A percentile compares a stretch with the other conserved stretches of the same genome.
These are phyloP conservation scores for Lentinula detonsa DNA, from an alignment of 768 basidiomycete species.

Conservation along the genomic window DNA sequence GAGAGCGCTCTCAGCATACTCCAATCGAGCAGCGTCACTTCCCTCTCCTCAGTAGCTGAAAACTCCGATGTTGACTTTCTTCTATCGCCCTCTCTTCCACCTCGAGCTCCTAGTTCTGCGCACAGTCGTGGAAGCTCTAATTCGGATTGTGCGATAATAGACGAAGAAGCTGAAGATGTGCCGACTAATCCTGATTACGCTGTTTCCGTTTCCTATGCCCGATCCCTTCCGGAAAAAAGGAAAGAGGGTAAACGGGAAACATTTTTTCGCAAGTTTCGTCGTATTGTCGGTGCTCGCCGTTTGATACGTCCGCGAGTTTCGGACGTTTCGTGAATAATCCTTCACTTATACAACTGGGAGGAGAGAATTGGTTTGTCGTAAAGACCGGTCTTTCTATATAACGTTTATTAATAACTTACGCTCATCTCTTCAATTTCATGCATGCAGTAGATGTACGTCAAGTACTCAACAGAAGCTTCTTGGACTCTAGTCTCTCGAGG, in stretches of 20 bases:
- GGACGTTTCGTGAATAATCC: not conserved
- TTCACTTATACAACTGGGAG: not conserved
- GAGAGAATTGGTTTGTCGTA: not conserved
- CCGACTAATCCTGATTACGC: not conserved
- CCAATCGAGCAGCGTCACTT: not conserved
- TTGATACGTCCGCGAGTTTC: not conserved
- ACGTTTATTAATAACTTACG: not conserved
- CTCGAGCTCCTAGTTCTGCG: not conserved
- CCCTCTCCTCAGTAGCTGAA: not conserved
- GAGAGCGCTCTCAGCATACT: not conserved
- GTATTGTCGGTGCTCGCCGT: not conserved
- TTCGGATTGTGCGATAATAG: conserved; percentile 1
- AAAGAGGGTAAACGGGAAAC: not conserved
- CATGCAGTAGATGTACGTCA: not conserved
- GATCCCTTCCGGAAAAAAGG: not conserved
- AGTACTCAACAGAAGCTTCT: not conserved
- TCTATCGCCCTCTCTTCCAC: not conserved
- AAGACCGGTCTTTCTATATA: not conserved
- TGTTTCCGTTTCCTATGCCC: not conserved
- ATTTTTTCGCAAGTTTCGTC: not conserved
- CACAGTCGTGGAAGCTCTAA: not conserved
- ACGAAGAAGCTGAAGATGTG: not conserved
- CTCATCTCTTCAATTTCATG: not conserved
- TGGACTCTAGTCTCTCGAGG: not conserved
- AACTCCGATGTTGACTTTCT: not conserved